A percentile compares a stretch with the other conserved stretches of the same genome.
Evolutionary conservation across 495 filamentous ascomycete species (phyloP).

Genomic region (Immersiella caudata): DNA sequence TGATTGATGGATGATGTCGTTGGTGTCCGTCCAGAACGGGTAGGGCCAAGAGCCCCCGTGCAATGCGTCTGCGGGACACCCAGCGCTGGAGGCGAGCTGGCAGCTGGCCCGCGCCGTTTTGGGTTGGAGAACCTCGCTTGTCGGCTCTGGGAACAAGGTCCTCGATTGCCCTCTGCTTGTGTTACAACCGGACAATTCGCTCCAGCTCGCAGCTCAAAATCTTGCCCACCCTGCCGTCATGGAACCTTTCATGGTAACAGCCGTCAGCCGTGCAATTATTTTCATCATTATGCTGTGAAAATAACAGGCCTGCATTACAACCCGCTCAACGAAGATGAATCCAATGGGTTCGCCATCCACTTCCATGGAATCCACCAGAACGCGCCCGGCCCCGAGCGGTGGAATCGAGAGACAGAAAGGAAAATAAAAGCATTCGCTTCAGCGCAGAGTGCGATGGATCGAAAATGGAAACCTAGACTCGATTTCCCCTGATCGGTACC

Average conservation of each 20-base stretch:
- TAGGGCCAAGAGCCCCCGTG: conserved; percentile 9
- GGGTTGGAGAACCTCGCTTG: conserved; percentile 11
- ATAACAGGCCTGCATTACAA: not conserved
- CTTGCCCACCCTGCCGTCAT: not conserved
- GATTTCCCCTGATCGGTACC: conserved; percentile 19
- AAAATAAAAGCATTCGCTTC: not conserved
- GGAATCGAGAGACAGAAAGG: too few relatives aligned
- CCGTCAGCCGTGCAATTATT: conserved; percentile 11
- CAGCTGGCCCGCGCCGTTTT: conserved; percentile 11
- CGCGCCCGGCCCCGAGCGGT: too few relatives aligned
- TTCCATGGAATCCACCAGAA: not conserved
- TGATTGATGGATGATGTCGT: conserved; percentile 36
- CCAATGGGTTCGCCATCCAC: not conserved
- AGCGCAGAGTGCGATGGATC: not conserved
- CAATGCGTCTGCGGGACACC: conserved; percentile 2
- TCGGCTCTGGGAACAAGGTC: conserved; percentile 11
- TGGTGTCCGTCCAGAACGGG: conserved; percentile 22
- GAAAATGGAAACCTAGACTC: not conserved
- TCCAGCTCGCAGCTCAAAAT: conserved; percentile 7
- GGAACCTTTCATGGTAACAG: not conserved
- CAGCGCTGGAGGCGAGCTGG: conserved; percentile 16
- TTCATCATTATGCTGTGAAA: not conserved
- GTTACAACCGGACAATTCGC: conserved; percentile 18
- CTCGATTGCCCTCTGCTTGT: conserved; percentile 1
- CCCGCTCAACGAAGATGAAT: not conserved